phyloP scores from a whole-genome alignment of 768 basidiomycete genomes.

The Chiua virens region DNA sequence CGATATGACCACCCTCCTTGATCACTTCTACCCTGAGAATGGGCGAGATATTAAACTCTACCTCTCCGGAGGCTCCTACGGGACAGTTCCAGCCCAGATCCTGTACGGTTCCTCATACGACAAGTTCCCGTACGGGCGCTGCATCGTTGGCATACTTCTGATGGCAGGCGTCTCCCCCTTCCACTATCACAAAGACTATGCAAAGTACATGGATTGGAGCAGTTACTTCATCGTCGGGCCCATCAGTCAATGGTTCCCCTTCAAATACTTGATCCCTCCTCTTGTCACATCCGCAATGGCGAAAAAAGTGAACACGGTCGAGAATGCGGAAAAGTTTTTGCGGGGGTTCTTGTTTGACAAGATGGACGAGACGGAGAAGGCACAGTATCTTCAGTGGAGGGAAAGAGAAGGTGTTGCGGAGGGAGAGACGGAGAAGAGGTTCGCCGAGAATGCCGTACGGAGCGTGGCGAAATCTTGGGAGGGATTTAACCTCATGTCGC shows the following conservation, averaged over 20 bases:
- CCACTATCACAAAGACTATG: constrained; percentile 44
- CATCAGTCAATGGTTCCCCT: constrained; percentile 41
- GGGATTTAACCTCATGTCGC: constrained; percentile 46
- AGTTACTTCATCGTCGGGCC: constrained; percentile 51
- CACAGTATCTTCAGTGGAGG: constrained; percentile 40
- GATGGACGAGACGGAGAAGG: constrained; percentile 39
- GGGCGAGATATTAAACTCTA: constrained; percentile 43
- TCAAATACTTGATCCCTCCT: constrained; percentile 32
- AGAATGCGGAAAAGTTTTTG: constrained; percentile 43
- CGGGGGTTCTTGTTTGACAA: constrained; percentile 38
- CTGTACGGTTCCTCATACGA: constrained; percentile 52
- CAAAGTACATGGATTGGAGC: constrained; percentile 44
- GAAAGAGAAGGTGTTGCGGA: constrained; percentile 39
- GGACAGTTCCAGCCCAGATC: constrained; percentile 55
- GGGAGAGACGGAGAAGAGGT: constrained; percentile 41
- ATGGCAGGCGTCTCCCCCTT: constrained; percentile 48
- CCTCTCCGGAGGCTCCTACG: constrained; percentile 54
- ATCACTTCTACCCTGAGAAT: constrained; percentile 48
- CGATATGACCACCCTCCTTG: constrained; percentile 48
- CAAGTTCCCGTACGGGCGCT: constrained; percentile 48
- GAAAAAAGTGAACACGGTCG: constrained; percentile 37
- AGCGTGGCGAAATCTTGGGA: constrained; percentile 53
- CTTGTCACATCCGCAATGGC: constrained; percentile 34
- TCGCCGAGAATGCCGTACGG: constrained; percentile 42
- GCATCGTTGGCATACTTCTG: constrained; percentile 49